Conservation (phyloP, 169 alveolate genomes). For the Amoebophrya sp. region DNA sequence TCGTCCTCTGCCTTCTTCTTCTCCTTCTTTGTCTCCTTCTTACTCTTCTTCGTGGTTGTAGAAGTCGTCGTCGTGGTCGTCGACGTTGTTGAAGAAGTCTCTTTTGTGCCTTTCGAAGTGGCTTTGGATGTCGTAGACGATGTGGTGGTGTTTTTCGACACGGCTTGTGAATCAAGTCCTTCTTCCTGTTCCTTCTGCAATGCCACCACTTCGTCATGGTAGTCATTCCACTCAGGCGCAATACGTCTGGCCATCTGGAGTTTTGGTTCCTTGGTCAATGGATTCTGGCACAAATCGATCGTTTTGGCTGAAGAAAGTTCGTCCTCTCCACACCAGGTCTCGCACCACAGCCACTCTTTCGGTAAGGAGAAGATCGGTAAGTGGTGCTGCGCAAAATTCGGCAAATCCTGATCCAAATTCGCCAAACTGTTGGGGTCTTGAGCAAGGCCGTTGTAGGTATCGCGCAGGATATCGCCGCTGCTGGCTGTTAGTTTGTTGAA, state of each 20-base stretch:
- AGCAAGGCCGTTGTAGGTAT: slow-evolving; percentile 41
- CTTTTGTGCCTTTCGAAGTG: background rate
- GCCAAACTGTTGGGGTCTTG: slow-evolving; percentile 57
- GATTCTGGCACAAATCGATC: slow-evolving; percentile 64
- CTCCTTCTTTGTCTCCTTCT: background rate
- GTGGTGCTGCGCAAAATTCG: slow-evolving; percentile 56
- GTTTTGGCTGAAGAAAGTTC: slow-evolving; percentile 53
- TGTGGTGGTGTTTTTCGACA: background rate
- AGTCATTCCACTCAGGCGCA: background rate
- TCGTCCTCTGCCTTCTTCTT: background rate
- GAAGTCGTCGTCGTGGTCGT: background rate
- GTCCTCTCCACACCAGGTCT: slow-evolving; percentile 60
- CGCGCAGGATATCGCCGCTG: slow-evolving; percentile 48
- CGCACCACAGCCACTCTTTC: slow-evolving; percentile 67
- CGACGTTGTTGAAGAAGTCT: background rate
- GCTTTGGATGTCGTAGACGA: no score
- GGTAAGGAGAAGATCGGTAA: slow-evolving; percentile 56
- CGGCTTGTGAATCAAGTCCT: background rate
- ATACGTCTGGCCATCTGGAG: slow-evolving; percentile 24
- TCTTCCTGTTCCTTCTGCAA: background rate
- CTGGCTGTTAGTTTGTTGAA: slow-evolving; percentile 1
- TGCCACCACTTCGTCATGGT: background rate
- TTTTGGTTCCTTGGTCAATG: slow-evolving; percentile 58
- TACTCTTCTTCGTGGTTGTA: background rate
- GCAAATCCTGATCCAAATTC: slow-evolving; percentile 65